A percentile compares a stretch with the other conserved stretches of the same genome.
Conservation (phyloP, 2,329 filamentous ascomycete species). For the Malbranchea cinnamomea region DNA sequence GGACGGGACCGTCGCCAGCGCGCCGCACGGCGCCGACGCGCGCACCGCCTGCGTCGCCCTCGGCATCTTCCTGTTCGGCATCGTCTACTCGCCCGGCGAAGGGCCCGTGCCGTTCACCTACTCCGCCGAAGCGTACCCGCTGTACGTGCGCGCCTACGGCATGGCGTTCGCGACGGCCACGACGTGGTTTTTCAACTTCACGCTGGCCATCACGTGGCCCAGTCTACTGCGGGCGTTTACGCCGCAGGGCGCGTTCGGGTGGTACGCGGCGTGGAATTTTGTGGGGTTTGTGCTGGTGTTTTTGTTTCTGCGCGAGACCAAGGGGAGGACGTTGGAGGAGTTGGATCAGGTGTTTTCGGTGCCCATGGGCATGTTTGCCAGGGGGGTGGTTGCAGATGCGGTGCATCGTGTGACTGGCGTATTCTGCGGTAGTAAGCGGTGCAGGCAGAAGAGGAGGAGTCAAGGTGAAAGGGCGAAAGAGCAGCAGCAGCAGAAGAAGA, state of each 20-base stretch:
- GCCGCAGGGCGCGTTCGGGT: slow-evolving; percentile 38
- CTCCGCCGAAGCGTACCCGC: slow-evolving; percentile 50
- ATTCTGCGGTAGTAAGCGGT: slow-evolving; percentile 23
- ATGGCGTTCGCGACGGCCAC: slow-evolving; percentile 51
- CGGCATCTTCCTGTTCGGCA: slow-evolving; percentile 30
- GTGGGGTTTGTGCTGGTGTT: slow-evolving; percentile 32
- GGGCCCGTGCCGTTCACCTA: slow-evolving; percentile 53
- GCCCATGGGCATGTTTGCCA: slow-evolving; percentile 30
- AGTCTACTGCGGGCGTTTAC: slow-evolving; percentile 33
- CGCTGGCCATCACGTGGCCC: slow-evolving; percentile 40
- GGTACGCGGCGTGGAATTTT: slow-evolving; percentile 30
- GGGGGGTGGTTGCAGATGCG: slow-evolving; percentile 24
- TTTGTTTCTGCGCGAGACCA: slow-evolving; percentile 28
- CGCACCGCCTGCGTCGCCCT: slow-evolving; percentile 28
- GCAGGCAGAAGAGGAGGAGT: slow-evolving; percentile 24
- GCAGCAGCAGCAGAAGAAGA: slow-evolving; percentile 23
- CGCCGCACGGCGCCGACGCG: too few relatives aligned
- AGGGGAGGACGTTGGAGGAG: slow-evolving; percentile 30
- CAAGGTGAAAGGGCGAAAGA: slow-evolving; percentile 15
- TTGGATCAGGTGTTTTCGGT: slow-evolving; percentile 41
- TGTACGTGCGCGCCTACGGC: slow-evolving; percentile 46
- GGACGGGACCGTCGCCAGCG: too few relatives aligned
- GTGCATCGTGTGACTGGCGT: slow-evolving; percentile 24
- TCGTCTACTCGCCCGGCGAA: slow-evolving; percentile 41
- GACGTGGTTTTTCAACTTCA: slow-evolving; percentile 43